Conservation (phyloP, 2,329 filamentous ascomycete species). For the Xylaria sp. region DNA sequence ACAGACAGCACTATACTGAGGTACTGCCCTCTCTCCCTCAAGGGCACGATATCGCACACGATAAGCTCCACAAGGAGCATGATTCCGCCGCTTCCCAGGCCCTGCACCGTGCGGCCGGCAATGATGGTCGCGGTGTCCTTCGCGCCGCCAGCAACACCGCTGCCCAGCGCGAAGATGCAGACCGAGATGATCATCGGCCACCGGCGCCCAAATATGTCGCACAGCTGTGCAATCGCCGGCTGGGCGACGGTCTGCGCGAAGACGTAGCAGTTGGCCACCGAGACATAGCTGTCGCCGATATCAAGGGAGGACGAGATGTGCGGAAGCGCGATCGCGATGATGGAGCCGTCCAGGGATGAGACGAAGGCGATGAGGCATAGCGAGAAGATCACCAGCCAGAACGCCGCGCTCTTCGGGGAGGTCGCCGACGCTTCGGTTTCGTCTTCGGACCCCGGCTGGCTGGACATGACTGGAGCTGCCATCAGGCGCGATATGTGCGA, state of each 20-base stretch:
- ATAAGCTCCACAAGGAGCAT: constrained; percentile 49
- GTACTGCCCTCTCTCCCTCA: constrained; percentile 46
- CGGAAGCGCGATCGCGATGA: no score
- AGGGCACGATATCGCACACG: constrained; percentile 51
- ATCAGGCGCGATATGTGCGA: no score
- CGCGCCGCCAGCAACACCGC: constrained; percentile 46
- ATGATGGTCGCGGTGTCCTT: constrained; percentile 45
- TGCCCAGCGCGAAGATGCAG: constrained; percentile 48
- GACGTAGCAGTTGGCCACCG: no score
- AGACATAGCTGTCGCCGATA: no score
- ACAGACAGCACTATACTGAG: constrained; percentile 35
- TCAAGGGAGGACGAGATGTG: no score
- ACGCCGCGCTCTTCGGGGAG: not conserved
- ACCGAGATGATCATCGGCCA: constrained; percentile 40
- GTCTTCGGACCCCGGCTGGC: no score
- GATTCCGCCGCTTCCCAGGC: constrained; percentile 35
- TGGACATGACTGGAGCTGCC: no score
- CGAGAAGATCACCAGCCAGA: no score
- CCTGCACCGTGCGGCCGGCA: constrained; percentile 43
- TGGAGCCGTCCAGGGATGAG: no score
- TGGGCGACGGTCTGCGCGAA: constrained; percentile 24
- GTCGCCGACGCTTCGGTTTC: no score
- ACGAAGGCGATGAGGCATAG: no score
- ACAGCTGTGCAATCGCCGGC: constrained; percentile 47
- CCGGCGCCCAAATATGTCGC: constrained; percentile 50